These are phyloP conservation scores for Sphaerulina populicola DNA, from an alignment of 2,329 filamentous ascomycete genomes.

Conservation along the genomic window DNA sequence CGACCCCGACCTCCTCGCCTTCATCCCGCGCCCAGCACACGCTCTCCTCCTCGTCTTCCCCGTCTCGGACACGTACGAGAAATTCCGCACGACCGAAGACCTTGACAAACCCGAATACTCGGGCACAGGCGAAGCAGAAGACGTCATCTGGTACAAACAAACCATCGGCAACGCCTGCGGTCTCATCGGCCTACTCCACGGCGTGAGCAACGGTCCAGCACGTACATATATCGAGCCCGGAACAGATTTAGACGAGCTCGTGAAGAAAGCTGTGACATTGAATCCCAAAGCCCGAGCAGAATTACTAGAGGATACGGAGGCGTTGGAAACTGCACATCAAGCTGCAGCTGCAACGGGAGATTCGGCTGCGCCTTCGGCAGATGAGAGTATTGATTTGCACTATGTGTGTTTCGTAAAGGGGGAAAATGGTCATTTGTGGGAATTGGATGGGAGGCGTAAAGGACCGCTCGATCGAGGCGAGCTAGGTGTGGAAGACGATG, in stretches of 20 bases:
- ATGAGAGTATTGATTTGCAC: slow-evolving; percentile 82
- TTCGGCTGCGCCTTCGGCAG: slow-evolving; percentile 66
- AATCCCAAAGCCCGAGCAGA: slow-evolving; percentile 57
- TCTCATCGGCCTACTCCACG: slow-evolving; percentile 79
- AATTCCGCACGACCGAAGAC: slow-evolving; percentile 67
- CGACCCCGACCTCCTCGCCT: slow-evolving; percentile 72
- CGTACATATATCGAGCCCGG: slow-evolving; percentile 50
- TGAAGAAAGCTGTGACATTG: slow-evolving; percentile 63
- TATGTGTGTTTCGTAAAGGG: slow-evolving; percentile 91
- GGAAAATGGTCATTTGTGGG: slow-evolving; percentile 59
- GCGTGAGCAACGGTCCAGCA: slow-evolving; percentile 67
- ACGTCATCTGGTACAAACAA: slow-evolving; percentile 88
- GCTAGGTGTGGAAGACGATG: slow-evolving; percentile 40
- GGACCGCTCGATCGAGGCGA: slow-evolving; percentile 59
- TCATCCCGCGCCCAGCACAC: slow-evolving; percentile 79
- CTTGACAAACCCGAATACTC: slow-evolving; percentile 53
- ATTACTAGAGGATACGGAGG: slow-evolving; percentile 66
- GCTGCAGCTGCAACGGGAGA: slow-evolving; percentile 69
- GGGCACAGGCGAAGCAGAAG: slow-evolving; percentile 59
- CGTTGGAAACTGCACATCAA: slow-evolving; percentile 69
- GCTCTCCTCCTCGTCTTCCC: slow-evolving; percentile 91
- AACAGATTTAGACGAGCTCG: slow-evolving; percentile 55
- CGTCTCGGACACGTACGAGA: slow-evolving; percentile 69
- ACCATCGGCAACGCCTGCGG: slow-evolving; percentile 93
- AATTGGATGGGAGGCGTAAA: slow-evolving; percentile 66